Evolutionary conservation across 2,329 filamentous ascomycete genomes (phyloP).

Genomic region (Xylariales sp.): DNA sequence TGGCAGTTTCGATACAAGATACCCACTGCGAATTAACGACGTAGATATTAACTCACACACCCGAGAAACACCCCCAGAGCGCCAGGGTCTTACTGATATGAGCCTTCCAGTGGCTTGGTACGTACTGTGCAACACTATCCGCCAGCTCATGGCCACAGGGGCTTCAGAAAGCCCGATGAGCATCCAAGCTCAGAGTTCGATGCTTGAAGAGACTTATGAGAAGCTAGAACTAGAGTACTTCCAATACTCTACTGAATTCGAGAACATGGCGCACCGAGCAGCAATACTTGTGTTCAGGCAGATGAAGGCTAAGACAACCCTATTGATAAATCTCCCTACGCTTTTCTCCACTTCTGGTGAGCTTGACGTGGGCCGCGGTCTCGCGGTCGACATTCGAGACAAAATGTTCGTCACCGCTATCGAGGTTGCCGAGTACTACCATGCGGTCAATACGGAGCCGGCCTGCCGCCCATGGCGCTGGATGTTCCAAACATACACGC

Average conservation of each 20-base stretch:
- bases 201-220: conserved; percentile 14
- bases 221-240: conserved; percentile 38
- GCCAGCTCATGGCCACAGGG: conserved; percentile 30
- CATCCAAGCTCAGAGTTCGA: conserved; percentile 33
- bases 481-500: conserved; percentile 47
- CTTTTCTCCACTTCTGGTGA: conserved; percentile 55
- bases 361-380: no score
- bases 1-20: conserved; percentile 54
- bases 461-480: conserved; percentile 42
- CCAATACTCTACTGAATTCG: conserved; percentile 27
- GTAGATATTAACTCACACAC: conserved; percentile 35
- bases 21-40: conserved; percentile 45
- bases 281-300: conserved; percentile 58
- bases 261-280: conserved; percentile 32
- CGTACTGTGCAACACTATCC: conserved; percentile 29
- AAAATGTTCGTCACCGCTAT: conserved; percentile 68
- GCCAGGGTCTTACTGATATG: conserved; percentile 42
- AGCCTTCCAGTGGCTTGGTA: conserved; percentile 33
- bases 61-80: conserved; percentile 27
- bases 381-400: conserved; percentile 60
- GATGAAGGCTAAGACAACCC: conserved; percentile 73
- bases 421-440: conserved; percentile 69
- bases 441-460: conserved; percentile 59
- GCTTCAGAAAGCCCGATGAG: conserved; percentile 19
- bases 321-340: conserved; percentile 72